Evolutionary conservation across 1,284 basidiomycete species (phyloP).

Genomic region (Ustilago shanxiensis): DNA sequence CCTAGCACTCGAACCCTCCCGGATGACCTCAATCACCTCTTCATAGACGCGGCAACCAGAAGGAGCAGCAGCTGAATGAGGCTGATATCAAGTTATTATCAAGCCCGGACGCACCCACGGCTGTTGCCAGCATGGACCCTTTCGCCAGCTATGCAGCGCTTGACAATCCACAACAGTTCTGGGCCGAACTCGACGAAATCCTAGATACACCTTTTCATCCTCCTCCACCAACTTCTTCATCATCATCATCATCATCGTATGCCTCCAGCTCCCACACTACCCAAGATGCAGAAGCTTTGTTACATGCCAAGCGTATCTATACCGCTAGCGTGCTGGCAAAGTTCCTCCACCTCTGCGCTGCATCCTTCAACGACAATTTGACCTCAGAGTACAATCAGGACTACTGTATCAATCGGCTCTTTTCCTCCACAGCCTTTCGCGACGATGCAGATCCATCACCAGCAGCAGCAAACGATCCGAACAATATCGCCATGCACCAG

Average conservation of each 20-base stretch:
- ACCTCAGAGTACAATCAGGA: constrained; percentile 51
- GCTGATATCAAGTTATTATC: not conserved
- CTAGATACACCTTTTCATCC: constrained; percentile 46
- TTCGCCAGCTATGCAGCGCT: constrained; percentile 55
- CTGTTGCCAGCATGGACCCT: constrained; percentile 47
- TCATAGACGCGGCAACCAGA: not conserved
- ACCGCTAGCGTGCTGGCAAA: constrained; percentile 37
- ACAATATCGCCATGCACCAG: constrained; percentile 41
- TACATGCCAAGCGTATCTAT: constrained; percentile 44
- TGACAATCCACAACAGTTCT: constrained; percentile 57
- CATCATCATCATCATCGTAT: not conserved
- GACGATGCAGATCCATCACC: constrained; percentile 23
- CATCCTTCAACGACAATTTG: constrained; percentile 50
- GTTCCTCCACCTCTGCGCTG: constrained; percentile 59
- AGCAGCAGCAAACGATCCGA: not conserved
- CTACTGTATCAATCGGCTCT: constrained; percentile 54
- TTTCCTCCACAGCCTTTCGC: constrained; percentile 43
- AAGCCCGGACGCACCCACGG: not conserved
- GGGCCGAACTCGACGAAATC: constrained; percentile 62
- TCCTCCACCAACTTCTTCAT: constrained; percentile 8
- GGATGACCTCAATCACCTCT: not conserved
- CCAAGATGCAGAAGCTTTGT: constrained; percentile 1
- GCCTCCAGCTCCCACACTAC: not conserved
- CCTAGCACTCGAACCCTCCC: not conserved
- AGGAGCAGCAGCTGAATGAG: not conserved